Evolutionary conservation across 1,284 basidiomycete species (phyloP).

Genomic region (Ustilago tritici): DNA sequence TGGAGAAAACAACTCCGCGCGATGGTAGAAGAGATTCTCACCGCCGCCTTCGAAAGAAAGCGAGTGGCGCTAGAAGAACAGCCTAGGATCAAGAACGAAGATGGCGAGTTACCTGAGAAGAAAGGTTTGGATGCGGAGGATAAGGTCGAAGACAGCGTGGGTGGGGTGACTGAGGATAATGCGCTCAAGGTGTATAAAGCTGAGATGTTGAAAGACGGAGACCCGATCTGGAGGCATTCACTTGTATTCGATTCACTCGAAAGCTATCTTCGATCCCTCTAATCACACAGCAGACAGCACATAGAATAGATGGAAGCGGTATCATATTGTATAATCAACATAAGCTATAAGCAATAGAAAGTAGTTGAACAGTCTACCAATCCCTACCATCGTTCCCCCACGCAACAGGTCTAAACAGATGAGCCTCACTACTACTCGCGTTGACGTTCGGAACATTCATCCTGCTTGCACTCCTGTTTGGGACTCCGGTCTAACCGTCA

Average conservation of each 20-base stretch:
- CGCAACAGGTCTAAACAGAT: constrained; percentile 19
- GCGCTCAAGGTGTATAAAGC: constrained; percentile 29
- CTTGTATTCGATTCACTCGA: constrained; percentile 40
- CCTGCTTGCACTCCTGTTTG: constrained; percentile 10
- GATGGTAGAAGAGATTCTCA: constrained; percentile 31
- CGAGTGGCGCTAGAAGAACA: constrained; percentile 12
- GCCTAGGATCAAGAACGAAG: constrained; percentile 36
- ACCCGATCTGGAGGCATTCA: constrained; percentile 8
- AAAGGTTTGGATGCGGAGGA: constrained; percentile 29
- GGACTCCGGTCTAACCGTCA: neutral
- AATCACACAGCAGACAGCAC: neutral
- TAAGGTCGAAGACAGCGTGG: constrained; percentile 23
- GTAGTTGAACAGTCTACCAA: neutral
- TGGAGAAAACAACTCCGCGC: constrained; percentile 24
- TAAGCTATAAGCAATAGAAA: neutral
- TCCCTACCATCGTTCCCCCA: constrained; percentile 10
- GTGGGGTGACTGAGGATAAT: constrained; percentile 6
- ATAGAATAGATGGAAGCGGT: neutral
- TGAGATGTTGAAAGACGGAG: constrained; percentile 13
- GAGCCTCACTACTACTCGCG: constrained; percentile 26
- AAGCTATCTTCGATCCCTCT: constrained; percentile 18
- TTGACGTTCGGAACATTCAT: constrained; percentile 20
- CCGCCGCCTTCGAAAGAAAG: constrained; percentile 34
- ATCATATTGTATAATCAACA: neutral
- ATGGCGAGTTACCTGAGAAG: constrained; percentile 15